Percentiles rank a stretch among this genome's conserved stretches.
Evolutionary conservation across 176 grass and related monocot genomes (phyloP).

Genomic region (Raddia guianensis): DNA sequence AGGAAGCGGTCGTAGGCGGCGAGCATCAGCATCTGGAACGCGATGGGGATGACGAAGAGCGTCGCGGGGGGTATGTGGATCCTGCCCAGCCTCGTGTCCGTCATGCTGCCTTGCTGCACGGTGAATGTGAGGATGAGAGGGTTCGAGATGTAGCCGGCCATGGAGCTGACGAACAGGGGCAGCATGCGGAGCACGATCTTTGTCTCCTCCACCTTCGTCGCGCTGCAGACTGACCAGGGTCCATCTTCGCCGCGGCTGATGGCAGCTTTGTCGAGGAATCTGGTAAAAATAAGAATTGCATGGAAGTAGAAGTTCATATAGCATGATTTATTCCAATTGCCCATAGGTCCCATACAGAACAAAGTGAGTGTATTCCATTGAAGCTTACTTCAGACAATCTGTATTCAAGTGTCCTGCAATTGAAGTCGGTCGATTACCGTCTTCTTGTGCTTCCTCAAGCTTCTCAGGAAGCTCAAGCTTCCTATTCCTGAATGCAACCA

Average conservation of each 20-base stretch:
- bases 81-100: slow-evolving; percentile 56
- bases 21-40: slow-evolving; percentile 55
- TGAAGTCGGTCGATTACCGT: not conserved
- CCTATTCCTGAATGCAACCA: slow-evolving; percentile 60
- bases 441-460: slow-evolving; percentile 40
- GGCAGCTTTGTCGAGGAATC: slow-evolving; percentile 70
- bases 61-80: slow-evolving; percentile 57
- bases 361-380: not conserved
- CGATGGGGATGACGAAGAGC: slow-evolving; percentile 60
- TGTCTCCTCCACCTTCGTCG: slow-evolving; percentile 63
- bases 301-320: not conserved
- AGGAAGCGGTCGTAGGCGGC: slow-evolving; percentile 53
- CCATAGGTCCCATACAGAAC: not conserved
- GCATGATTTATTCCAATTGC: not conserved
- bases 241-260: slow-evolving; percentile 41
- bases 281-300: not conserved
- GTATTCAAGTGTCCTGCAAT: slow-evolving; percentile 26
- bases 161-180: slow-evolving; percentile 65
- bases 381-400: slow-evolving; percentile 40
- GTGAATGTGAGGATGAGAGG: slow-evolving; percentile 52
- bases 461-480: slow-evolving; percentile 53
- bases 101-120: slow-evolving; percentile 56
- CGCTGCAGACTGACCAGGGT: slow-evolving; percentile 51
- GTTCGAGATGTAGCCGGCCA: slow-evolving; percentile 47
- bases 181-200: slow-evolving; percentile 54